phyloP scores from a whole-genome alignment of 352 stramenopile species.

The Peronospora farinosa region DNA sequence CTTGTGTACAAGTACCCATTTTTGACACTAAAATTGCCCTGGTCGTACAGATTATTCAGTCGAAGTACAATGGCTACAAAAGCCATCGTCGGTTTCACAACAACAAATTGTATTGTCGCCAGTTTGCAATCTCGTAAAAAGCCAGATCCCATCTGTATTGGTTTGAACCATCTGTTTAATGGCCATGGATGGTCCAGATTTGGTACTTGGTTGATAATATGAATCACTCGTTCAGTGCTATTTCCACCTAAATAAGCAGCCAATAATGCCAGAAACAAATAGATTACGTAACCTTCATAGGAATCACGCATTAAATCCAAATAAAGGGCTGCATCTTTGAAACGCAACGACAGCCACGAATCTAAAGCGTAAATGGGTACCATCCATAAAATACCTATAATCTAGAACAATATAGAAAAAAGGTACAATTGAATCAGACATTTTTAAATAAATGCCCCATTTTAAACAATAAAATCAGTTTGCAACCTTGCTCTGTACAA shows the following conservation, averaged over 20 bases:
- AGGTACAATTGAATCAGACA: not conserved
- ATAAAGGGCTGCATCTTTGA: slow-evolving; percentile 88
- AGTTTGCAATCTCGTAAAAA: slow-evolving; percentile 93
- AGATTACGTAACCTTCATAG: slow-evolving; percentile 98
- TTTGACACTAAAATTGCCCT: slow-evolving; percentile 79
- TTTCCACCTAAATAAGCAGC: slow-evolving; percentile 92
- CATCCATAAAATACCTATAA: slow-evolving; percentile 98
- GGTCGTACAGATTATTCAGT: slow-evolving; percentile 71
- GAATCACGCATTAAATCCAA: slow-evolving; percentile 94
- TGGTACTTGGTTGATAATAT: slow-evolving; percentile 48
- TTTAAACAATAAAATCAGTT: not conserved
- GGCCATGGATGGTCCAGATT: slow-evolving; percentile 74
- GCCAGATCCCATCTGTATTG: slow-evolving; percentile 71
- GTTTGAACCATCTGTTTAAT: slow-evolving; percentile 52
- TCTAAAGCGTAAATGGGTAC: slow-evolving; percentile 97
- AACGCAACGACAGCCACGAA: slow-evolving; percentile 95
- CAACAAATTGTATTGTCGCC: slow-evolving; percentile 93
- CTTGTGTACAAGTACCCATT: slow-evolving; percentile 90
- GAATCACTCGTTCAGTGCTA: slow-evolving; percentile 76
- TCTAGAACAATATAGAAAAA: slow-evolving; percentile 45
- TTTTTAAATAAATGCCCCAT: not conserved
- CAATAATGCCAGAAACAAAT: slow-evolving; percentile 95
- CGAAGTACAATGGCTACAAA: slow-evolving; percentile 84
- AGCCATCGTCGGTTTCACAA: slow-evolving; percentile 90
- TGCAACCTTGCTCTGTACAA: slow-evolving; percentile 89